Percentiles rank a stretch among this genome's conserved stretches.
These are phyloP conservation scores for Cairneyella variabilis DNA, from an alignment of 495 filamentous ascomycete genomes.

Conservation along the genomic window DNA sequence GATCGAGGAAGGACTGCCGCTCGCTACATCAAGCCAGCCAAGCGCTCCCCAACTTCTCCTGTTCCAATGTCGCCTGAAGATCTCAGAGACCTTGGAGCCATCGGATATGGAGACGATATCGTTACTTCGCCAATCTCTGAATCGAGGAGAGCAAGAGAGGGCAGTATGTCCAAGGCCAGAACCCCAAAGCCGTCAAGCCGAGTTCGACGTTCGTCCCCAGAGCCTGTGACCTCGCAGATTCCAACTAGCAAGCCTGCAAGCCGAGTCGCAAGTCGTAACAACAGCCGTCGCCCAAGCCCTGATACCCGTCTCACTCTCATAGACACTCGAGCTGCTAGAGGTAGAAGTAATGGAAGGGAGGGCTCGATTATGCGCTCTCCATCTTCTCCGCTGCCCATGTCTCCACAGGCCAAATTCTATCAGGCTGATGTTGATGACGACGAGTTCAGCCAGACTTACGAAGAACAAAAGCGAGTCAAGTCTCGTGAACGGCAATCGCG, in stretches of 20 bases:
- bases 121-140: background rate
- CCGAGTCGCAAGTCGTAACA: slow-evolving; percentile 39
- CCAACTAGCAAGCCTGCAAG: slow-evolving; percentile 32
- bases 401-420: slow-evolving; percentile 37
- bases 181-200: slow-evolving; percentile 22
- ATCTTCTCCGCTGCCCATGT: slow-evolving; percentile 74
- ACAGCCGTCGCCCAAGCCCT: slow-evolving; percentile 47
- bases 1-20: slow-evolving; percentile 61
- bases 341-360: slow-evolving; percentile 45
- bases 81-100: slow-evolving; percentile 34
- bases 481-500: slow-evolving; percentile 24
- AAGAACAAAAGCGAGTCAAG: slow-evolving; percentile 56
- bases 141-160: slow-evolving; percentile 18
- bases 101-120: slow-evolving; percentile 15
- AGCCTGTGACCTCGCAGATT: slow-evolving; percentile 30
- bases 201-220: slow-evolving; percentile 25
- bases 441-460: slow-evolving; percentile 54
- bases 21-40: slow-evolving; percentile 74
- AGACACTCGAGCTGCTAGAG: slow-evolving; percentile 37
- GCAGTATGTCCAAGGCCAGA: slow-evolving; percentile 19
- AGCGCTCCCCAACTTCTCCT: slow-evolving; percentile 84
- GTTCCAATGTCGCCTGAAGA: slow-evolving; percentile 91
- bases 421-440: slow-evolving; percentile 33
- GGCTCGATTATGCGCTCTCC: slow-evolving; percentile 65
- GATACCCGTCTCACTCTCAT: slow-evolving; percentile 26